Base-by-base conservation (phyloP, 1,284 basidiomycete genomes). In the Heterobasidion parviporum region DNA sequence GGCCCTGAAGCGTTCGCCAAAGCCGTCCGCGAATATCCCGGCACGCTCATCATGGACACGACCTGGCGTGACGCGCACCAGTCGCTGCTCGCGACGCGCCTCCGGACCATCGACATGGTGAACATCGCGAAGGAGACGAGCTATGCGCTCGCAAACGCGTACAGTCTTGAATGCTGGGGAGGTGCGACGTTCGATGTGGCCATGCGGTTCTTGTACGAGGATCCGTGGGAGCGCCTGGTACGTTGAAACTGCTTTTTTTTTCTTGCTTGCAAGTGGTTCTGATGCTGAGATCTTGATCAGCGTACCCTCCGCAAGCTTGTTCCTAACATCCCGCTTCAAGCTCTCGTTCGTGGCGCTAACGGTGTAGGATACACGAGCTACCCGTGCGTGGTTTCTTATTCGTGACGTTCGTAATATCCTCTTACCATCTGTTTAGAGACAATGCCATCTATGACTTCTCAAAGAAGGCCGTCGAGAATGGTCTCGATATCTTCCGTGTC, bases 31-130 rank as follows among this genome's bases (percentile, higher is more conserved):
- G 89, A 89, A 62, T 99, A 99, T 75, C 93, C 93, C 55, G 97
- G 97, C 61, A 89, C 87, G 47, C 82, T 94, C 60, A 94, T 95
- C 73, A 95, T 95, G 93, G 94, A 98, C 77, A 99, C 96, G 52
- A 99, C 96, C 8, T 99, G 97, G 96, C 90, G 97, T 72, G 97
- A 99, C 71, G 97, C 97, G 50, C 97, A 99, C 73, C 97, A 99
- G 73, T 97, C 94, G 52, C 80, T 99, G 52, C 85, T 99, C 59
- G 97, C 97, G 50, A 99, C 97, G 36, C 90, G 97, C 64, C 80
- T 99, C 62, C 87, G 97, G 63, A 99, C 97, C 18, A 86, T 92
- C 63, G 97, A 99, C 70, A 98, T 99, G 85, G 90, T 89, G 66
- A 98, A 98, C 77, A 98, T 99, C 64, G 97, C 97, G 59, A 98